phyloP scores from a whole-genome alignment of 2,329 filamentous ascomycete genomes.

The Plectosphaerella cucumerina region DNA sequence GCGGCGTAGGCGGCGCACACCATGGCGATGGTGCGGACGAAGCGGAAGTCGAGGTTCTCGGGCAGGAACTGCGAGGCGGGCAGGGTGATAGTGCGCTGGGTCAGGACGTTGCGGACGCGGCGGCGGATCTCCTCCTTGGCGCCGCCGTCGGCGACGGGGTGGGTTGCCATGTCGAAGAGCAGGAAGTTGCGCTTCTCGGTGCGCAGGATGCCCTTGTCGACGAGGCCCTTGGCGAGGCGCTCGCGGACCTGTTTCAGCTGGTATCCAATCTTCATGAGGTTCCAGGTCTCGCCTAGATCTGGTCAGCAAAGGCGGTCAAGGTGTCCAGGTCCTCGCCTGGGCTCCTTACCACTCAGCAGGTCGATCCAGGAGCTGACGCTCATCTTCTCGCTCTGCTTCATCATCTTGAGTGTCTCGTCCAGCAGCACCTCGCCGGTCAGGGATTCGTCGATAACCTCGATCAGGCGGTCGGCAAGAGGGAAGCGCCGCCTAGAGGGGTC shows the following conservation, averaged over 20 bases:
- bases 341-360: constrained; percentile 82
- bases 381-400: constrained; percentile 99
- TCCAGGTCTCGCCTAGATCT: constrained; percentile 89
- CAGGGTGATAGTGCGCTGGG: constrained; percentile 89
- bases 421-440: constrained; percentile 94
- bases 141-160: constrained; percentile 91
- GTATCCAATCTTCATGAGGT: constrained; percentile 99
- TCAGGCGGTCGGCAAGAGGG: constrained; percentile 85
- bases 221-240: constrained; percentile 91
- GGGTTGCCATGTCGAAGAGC: constrained; percentile 99
- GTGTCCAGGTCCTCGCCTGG: background rate
- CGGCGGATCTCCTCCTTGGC: constrained; percentile 97
- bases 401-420: constrained; percentile 98
- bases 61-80: constrained; percentile 84
- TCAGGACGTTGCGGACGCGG: constrained; percentile 87
- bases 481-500: constrained; percentile 89
- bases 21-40: constrained; percentile 88
- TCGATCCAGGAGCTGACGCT: constrained; percentile 99
- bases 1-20: constrained; percentile 97
- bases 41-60: constrained; percentile 90
- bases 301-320: constrained; percentile 5
- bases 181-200: constrained; percentile 99
- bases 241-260: constrained; percentile 99
- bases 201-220: constrained; percentile 96
- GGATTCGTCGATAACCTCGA: constrained; percentile 96